phyloP scores from a whole-genome alignment of 1,284 basidiomycete genomes.

The Fereydounia khargensis region DNA sequence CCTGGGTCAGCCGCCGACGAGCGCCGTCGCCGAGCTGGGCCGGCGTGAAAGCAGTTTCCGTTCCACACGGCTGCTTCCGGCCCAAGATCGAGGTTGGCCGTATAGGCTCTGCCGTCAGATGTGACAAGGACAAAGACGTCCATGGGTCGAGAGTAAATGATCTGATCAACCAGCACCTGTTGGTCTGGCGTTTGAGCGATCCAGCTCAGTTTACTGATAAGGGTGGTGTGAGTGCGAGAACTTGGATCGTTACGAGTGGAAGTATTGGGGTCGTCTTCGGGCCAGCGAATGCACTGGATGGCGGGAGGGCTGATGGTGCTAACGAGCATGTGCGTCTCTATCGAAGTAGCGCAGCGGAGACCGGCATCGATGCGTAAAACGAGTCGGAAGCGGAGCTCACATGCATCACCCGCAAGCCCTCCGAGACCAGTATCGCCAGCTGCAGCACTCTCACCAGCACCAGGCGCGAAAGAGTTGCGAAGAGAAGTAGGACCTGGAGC shows the following conservation, averaged over 20 bases:
- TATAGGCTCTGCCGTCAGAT: neutral
- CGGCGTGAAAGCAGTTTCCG: too few relatives aligned
- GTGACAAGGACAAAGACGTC: too few relatives aligned
- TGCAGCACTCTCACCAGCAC: conserved; percentile 40
- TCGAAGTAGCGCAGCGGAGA: conserved; percentile 28
- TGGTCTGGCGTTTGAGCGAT: conserved; percentile 1
- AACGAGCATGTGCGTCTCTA: conserved; percentile 44
- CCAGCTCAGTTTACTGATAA: conserved; percentile 25
- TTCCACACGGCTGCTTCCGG: conserved; percentile 3
- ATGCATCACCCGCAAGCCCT: conserved; percentile 22
- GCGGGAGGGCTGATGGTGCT: conserved; percentile 45
- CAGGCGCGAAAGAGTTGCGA: conserved; percentile 35
- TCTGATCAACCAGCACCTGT: neutral
- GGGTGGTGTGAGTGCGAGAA: conserved; percentile 33
- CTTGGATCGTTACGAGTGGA: conserved; percentile 15
- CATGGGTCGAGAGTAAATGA: neutral
- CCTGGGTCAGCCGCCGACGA: too few relatives aligned
- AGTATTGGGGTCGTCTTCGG: conserved; percentile 18
- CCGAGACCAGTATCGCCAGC: conserved; percentile 28
- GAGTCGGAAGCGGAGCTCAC: conserved; percentile 41
- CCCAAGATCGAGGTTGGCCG: conserved; percentile 1
- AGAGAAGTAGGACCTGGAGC: conserved; percentile 33
- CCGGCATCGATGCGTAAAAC: conserved; percentile 50
- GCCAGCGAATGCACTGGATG: conserved; percentile 54
- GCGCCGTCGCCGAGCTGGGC: too few relatives aligned